Percentiles rank a stretch among this genome's conserved stretches.
phyloP scores from a whole-genome alignment of 1,284 basidiomycete genomes.

The Cutaneotrichosporon curvatum region DNA sequence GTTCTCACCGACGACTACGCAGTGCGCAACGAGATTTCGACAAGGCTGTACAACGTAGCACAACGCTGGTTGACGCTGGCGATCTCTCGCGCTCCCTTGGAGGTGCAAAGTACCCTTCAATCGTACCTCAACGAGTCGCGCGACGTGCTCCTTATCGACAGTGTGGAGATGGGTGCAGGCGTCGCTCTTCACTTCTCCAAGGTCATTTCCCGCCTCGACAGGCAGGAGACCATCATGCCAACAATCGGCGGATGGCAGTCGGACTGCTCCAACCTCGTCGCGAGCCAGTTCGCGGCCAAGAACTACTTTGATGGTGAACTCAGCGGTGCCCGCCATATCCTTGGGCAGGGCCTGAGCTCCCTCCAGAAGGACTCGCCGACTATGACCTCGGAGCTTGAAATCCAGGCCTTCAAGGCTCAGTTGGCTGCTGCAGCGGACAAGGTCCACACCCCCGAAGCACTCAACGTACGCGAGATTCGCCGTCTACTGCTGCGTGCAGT shows the following conservation, averaged over 20 bases:
- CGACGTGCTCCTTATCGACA: constrained; percentile 58
- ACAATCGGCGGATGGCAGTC: constrained; percentile 47
- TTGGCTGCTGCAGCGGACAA: constrained; percentile 62
- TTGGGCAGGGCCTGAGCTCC: constrained; percentile 29
- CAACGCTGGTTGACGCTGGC: constrained; percentile 78
- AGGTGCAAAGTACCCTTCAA: constrained; percentile 83
- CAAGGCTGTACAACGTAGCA: constrained; percentile 64
- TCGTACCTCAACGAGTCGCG: constrained; percentile 74
- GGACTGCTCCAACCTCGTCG: constrained; percentile 67
- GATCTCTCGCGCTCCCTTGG: constrained; percentile 78
- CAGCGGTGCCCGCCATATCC: constrained; percentile 65
- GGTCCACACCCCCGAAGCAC: constrained; percentile 61
- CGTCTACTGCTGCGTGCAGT: constrained; percentile 82
- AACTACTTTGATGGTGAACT: constrained; percentile 80
- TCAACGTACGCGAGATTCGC: constrained; percentile 73
- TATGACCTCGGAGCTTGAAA: constrained; percentile 54
- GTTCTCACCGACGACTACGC: constrained; percentile 82
- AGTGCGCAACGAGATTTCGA: constrained; percentile 75
- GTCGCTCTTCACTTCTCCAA: constrained; percentile 78
- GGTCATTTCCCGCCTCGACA: constrained; percentile 66
- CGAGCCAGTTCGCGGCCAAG: constrained; percentile 76
- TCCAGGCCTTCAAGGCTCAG: constrained; percentile 61
- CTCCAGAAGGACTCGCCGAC: constrained; percentile 59
- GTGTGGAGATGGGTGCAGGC: constrained; percentile 81
- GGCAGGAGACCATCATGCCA: constrained; percentile 56